These are phyloP conservation scores for Nyctanthes arbortristis DNA, from an alignment of 257 asterid species.

Conservation along the genomic window DNA sequence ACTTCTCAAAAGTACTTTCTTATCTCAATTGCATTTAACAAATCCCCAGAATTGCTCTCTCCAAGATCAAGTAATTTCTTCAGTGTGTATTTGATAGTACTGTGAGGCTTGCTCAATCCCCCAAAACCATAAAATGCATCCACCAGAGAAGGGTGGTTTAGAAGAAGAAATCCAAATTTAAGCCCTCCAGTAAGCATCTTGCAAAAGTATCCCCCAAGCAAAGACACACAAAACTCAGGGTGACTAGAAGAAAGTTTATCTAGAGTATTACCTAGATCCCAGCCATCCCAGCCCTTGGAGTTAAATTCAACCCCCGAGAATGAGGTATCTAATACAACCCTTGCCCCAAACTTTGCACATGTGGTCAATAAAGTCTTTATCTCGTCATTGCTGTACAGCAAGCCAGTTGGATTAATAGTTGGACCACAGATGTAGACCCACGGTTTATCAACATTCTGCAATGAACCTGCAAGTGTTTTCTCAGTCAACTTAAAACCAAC, in stretches of 20 bases:
- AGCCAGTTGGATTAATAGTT: constrained; percentile 80
- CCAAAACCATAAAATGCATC: constrained; percentile 76
- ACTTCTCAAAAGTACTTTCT: constrained; percentile 53
- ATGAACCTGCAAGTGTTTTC: constrained; percentile 48
- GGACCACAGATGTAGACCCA: constrained; percentile 97
- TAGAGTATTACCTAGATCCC: constrained; percentile 70
- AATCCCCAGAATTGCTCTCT: constrained; percentile 55
- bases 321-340: constrained; percentile 83
- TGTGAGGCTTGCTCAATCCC: constrained; percentile 87
- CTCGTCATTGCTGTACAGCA: constrained; percentile 80
- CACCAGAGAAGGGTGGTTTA: constrained; percentile 64
- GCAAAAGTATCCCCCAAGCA: constrained; percentile 83
- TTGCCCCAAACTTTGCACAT: constrained; percentile 78
- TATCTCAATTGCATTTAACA: constrained; percentile 56
- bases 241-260: constrained; percentile 54
- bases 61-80: constrained; percentile 76
- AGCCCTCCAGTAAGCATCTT: constrained; percentile 92
- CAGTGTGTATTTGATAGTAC: constrained; percentile 71
- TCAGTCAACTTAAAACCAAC: constrained; percentile 74
- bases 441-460: constrained; percentile 57
- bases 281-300: constrained; percentile 51
- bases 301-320: constrained; percentile 79
- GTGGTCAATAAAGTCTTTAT: constrained; percentile 50
- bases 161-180: constrained; percentile 69
- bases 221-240: constrained; percentile 54